These are phyloP conservation scores for Yamadazyma triangularis DNA, from an alignment of 1,139 yeast species.

Conservation along the genomic window DNA sequence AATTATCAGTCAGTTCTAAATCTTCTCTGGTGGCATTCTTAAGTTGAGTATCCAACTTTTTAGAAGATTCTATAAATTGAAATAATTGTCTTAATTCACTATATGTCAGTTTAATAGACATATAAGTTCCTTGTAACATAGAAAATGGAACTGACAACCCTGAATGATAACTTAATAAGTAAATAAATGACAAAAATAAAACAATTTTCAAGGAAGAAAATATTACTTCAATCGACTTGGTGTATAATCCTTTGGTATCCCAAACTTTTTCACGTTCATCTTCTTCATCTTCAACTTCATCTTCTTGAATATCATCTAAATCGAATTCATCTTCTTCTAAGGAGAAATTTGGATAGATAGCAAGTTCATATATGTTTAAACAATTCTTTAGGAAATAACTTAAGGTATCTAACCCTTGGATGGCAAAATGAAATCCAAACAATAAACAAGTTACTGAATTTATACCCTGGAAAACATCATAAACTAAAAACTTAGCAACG, in stretches of 20 bases:
- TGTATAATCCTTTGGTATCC: conserved; percentile 66
- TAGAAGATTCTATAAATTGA: conserved; percentile 57
- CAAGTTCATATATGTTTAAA: conserved; percentile 56
- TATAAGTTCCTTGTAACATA: conserved; percentile 62
- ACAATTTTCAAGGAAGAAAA: conserved; percentile 39
- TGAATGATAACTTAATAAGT: conserved; percentile 42
- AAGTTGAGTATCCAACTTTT: conserved; percentile 61
- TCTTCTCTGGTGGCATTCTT: conserved; percentile 60
- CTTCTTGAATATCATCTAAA: conserved; percentile 7
- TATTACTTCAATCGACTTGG: conserved; percentile 54
- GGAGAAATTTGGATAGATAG: conserved; percentile 18
- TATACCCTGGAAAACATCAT: conserved; percentile 51
- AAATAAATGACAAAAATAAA: conserved; percentile 31
- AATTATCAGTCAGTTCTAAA: conserved; percentile 51
- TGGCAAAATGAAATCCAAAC: conserved; percentile 75
- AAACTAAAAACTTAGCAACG: conserved; percentile 53
- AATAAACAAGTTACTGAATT: conserved; percentile 50
- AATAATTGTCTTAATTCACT: conserved; percentile 50
- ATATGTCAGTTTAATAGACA: conserved; percentile 46
- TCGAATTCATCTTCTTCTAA: conserved; percentile 9
- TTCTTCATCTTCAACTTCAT: conserved; percentile 33
- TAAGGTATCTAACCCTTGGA: conserved; percentile 54
- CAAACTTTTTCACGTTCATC: conserved; percentile 59
- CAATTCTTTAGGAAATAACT: conserved; percentile 45
- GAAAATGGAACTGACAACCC: conserved; percentile 62